Conservation (phyloP, 805 yeast species). For the Teunomyces lycoperdinae region DNA sequence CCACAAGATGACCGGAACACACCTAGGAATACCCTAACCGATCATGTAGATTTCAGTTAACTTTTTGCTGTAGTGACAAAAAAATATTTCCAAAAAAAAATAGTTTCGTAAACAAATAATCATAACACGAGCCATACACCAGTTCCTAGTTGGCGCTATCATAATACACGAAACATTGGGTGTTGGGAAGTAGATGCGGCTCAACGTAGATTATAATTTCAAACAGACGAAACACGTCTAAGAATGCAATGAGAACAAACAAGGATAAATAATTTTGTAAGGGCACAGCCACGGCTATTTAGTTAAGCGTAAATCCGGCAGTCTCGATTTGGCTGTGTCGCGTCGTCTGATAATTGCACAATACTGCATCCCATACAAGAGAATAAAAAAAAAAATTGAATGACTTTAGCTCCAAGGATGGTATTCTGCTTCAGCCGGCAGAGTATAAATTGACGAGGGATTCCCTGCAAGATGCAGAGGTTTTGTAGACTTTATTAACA, state of each 20-base stretch:
- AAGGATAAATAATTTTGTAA: not conserved
- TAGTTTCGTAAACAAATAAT: not conserved
- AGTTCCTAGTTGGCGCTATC: not conserved
- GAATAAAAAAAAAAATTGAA: constrained; percentile 1
- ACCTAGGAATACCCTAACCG: not conserved
- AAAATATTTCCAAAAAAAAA: not conserved
- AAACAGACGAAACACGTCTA: not conserved
- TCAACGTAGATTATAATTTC: not conserved
- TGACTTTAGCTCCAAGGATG: constrained; percentile 1
- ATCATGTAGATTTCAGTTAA: not conserved
- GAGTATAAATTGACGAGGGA: constrained; percentile 1
- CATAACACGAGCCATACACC: not conserved
- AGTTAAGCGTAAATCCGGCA: not conserved
- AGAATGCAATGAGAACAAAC: not conserved
- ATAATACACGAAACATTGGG: not conserved
- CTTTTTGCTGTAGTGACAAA: not conserved
- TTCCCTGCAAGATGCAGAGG: not conserved
- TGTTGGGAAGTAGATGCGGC: not conserved
- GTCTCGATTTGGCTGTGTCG: constrained; percentile 1
- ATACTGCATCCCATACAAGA: not conserved
- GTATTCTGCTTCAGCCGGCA: not conserved
- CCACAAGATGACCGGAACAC: not conserved
- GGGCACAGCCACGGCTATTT: constrained; percentile 1
- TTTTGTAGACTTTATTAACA: not conserved
- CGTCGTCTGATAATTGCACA: constrained; percentile 3